Conservation (phyloP, 148 eudicot species). For the Nepenthes gracilis region DNA sequence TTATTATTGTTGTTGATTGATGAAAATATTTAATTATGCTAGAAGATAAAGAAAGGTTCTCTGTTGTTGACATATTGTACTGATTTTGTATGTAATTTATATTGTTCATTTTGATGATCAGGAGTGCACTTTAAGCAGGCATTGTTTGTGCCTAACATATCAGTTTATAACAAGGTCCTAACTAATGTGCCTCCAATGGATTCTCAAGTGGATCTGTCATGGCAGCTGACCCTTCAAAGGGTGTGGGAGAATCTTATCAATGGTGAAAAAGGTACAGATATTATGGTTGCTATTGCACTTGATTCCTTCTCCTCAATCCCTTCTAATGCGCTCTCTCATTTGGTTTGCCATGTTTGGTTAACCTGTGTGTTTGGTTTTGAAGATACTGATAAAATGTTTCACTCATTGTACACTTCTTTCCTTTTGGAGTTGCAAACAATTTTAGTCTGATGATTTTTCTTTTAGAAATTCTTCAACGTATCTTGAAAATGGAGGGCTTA, state of each 20-base stretch:
- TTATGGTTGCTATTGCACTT: neutral
- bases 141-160: conserved; percentile 83
- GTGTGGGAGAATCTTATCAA: conserved; percentile 65
- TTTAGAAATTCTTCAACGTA: too few species aligned
- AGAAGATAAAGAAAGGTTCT: neutral
- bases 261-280: conserved; percentile 46
- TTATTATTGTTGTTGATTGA: neutral
- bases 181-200: conserved; percentile 38
- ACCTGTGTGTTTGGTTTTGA: neutral
- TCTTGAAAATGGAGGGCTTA: too few species aligned
- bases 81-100: neutral
- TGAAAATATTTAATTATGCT: neutral
- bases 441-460: too few species aligned
- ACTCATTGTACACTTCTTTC: too few species aligned
- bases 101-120: conserved; percentile 19
- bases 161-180: conserved; percentile 77
- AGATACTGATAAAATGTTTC: too few species aligned
- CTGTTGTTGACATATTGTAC: too few species aligned
- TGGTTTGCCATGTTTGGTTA: neutral
- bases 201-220: conserved; percentile 69
- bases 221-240: conserved; percentile 77
- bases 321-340: neutral
- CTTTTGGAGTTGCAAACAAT: too few species aligned
- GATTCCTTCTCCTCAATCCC: neutral
- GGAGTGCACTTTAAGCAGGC: conserved; percentile 87